These are phyloP conservation scores for Huntiella bhutanensis DNA, from an alignment of 2,329 filamentous ascomycete genomes.

Conservation along the genomic window DNA sequence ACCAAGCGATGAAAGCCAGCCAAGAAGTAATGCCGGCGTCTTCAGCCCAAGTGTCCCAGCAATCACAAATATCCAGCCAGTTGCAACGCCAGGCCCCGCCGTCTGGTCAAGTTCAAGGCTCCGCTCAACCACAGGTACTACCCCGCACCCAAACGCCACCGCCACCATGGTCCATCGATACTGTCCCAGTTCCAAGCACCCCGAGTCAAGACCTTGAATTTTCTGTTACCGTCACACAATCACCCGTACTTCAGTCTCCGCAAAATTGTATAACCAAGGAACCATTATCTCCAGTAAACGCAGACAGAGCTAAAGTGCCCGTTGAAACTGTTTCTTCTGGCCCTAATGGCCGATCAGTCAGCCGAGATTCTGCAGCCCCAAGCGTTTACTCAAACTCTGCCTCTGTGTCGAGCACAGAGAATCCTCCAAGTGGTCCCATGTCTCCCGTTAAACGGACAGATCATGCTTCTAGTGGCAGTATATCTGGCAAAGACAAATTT, in stretches of 20 bases:
- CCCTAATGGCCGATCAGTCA: slow-evolving; percentile 46
- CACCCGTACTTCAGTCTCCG: too few relatives aligned
- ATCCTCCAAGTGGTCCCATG: slow-evolving; percentile 43
- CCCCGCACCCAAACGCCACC: slow-evolving; percentile 1
- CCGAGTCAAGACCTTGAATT: too few relatives aligned
- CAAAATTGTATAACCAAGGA: too few relatives aligned
- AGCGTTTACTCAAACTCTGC: slow-evolving; percentile 84
- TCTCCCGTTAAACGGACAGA: slow-evolving; percentile 49
- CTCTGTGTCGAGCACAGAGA: slow-evolving; percentile 73
- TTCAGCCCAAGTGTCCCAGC: neutral
- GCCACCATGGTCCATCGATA: neutral
- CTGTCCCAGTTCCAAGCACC: neutral
- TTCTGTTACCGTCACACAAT: too few relatives aligned
- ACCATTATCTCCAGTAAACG: too few relatives aligned
- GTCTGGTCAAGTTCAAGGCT: neutral
- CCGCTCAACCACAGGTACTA: slow-evolving; percentile 5
- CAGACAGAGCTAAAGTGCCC: slow-evolving; percentile 37
- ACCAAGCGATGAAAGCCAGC: neutral
- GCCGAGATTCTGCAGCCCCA: slow-evolving; percentile 55
- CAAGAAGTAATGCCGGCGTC: neutral
- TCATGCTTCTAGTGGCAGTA: slow-evolving; percentile 26
- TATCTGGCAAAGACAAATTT: slow-evolving; percentile 50
- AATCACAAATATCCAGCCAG: neutral
- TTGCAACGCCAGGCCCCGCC: slow-evolving; percentile 1
- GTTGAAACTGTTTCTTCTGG: slow-evolving; percentile 27